A percentile compares a stretch with the other conserved stretches of the same genome.
phyloP scores from a whole-genome alignment of 176 grass and related monocot genomes.

The Musa itinerans region DNA sequence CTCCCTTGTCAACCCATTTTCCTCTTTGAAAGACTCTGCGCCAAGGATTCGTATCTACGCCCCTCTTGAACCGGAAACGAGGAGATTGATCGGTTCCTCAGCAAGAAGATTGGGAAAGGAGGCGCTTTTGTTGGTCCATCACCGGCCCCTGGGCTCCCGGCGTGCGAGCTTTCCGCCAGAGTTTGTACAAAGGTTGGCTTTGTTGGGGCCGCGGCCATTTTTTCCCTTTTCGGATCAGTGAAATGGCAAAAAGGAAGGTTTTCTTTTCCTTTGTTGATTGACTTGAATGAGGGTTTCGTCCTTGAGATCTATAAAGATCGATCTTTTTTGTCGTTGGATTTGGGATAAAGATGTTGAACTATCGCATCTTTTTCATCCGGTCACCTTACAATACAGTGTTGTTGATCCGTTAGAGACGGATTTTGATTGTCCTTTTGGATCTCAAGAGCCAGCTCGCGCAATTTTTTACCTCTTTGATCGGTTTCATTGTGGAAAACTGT shows the following conservation, averaged over 20 bases:
- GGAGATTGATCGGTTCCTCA: background rate
- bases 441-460: background rate
- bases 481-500: background rate
- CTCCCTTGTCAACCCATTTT: too few relatives aligned
- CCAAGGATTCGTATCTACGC: background rate
- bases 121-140: background rate
- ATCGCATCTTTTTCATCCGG: background rate
- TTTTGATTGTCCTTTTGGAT: background rate
- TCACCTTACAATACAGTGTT: background rate
- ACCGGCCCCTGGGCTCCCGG: background rate
- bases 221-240: background rate
- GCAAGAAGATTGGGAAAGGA: background rate
- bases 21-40: background rate
- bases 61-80: background rate
- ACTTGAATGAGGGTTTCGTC: background rate
- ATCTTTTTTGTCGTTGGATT: background rate
- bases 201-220: background rate
- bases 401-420: background rate
- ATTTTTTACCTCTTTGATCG: too few relatives aligned
- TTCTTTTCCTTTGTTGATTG: background rate
- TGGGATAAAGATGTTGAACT: background rate
- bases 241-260: background rate
- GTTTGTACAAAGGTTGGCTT: conserved; percentile 10
- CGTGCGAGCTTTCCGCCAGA: conserved; percentile 3
- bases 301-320: background rate